Percentiles rank a stretch among this genome's conserved stretches.
These are phyloP conservation scores for Fusarium pseudocircinatum DNA, from an alignment of 2,329 filamentous ascomycete species.

Conservation along the genomic window DNA sequence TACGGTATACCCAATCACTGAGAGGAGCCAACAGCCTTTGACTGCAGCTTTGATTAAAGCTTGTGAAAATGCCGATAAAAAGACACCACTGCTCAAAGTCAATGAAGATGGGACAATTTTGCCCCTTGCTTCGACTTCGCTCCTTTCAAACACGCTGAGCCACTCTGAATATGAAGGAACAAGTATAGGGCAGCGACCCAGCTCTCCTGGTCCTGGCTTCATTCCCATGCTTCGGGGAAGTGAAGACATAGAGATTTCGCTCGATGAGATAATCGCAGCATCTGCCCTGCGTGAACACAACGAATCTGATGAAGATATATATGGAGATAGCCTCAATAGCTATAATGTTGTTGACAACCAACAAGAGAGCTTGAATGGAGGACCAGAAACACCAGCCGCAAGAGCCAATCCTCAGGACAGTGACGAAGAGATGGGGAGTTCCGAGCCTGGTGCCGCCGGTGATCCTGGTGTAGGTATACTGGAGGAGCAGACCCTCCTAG, in stretches of 20 bases:
- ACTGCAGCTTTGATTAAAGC: not conserved
- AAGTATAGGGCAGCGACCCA: not conserved
- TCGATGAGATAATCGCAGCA: not conserved
- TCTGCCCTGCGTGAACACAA: too few species aligned
- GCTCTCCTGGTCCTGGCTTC: not conserved
- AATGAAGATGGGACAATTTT: not conserved
- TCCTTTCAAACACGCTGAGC: not conserved
- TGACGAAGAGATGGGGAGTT: constrained; percentile 1
- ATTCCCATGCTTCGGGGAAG: not conserved
- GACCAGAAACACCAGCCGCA: not conserved
- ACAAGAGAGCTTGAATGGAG: not conserved
- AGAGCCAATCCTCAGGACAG: not conserved
- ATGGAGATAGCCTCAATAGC: not conserved
- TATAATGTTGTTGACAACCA: not conserved
- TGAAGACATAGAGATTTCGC: not conserved
- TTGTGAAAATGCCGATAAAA: not conserved
- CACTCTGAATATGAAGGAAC: not conserved
- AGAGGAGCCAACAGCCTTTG: not conserved
- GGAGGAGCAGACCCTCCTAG: not conserved
- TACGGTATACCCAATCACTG: not conserved
- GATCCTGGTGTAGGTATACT: not conserved
- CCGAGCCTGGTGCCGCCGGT: not conserved
- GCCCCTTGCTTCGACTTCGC: not conserved
- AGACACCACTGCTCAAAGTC: not conserved
- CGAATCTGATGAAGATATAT: not conserved